Base-by-base conservation (phyloP, 129 eudicot genomes). In the Centaurea solstitialis region DNA sequence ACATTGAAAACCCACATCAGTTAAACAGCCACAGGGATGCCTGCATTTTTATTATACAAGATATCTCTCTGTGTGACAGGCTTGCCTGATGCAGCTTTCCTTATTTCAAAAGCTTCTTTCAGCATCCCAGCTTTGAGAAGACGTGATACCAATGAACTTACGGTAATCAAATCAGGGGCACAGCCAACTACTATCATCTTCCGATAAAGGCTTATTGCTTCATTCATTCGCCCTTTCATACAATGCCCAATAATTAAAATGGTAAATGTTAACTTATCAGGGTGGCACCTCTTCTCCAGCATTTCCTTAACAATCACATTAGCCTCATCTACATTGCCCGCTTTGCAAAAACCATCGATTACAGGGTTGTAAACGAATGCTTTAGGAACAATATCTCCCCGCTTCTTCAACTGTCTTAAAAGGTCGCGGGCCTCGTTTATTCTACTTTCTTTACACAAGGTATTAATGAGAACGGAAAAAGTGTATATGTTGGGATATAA, bases 211-310 rank as follows among this genome's bases (percentile, higher is more conserved):
- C 74, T 71, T 70, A 95, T 88, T 68, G 98, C 99, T 76, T 95
- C 99, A 65, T 24, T 24, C 99, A 91, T 88, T 85, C 91, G 87
- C 77, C 99, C 99, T 87, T 95, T 95, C 97, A 91, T 84, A 81
- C 99, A 95, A 79, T 95, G 98, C 85, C 99, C 99, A 28, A 95
- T 82, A 71, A 95, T 93, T 70, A 95, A 94, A 70, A 95, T 92
- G 72, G 99, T 95, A 82, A 85, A 95, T 26, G 99, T 95, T 70
- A 87, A 24, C 82, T 88, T 95, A 85, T 95, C 99, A 69, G 79
- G 97, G 12, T 41, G 79, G 87, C 97, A 91, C 38, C 85, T 84
- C 71, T 90, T 92, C 72, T 81, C 92, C 84, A 91, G 97, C 99
- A 95, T 91, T 84, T 92, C 94, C 38, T 78, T 82, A 43, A 84